A percentile compares a stretch with the other conserved stretches of the same genome.
Evolutionary conservation across 352 stramenopile species (phyloP).

Genomic region (Pythium vanterpoolii): DNA sequence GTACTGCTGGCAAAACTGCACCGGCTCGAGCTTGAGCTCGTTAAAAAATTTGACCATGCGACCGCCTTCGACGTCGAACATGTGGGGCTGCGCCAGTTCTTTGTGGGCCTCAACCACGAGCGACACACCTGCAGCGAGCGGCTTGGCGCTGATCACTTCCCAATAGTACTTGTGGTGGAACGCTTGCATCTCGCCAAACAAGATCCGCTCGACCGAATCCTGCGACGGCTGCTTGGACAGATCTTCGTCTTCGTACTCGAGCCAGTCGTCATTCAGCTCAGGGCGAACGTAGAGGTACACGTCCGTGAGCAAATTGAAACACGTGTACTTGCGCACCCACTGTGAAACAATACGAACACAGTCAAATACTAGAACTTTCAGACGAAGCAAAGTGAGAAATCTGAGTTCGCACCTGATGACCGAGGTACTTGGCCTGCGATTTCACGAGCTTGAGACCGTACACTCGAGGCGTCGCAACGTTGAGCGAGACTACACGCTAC

Average conservation of each 20-base stretch:
- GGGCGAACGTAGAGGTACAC: constrained; percentile 77
- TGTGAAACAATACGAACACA: constrained; percentile 20
- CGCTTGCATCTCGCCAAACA: constrained; percentile 84
- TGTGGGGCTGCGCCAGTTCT: constrained; percentile 43
- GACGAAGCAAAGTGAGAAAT: neutral
- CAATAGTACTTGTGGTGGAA: constrained; percentile 87
- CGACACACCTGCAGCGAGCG: constrained; percentile 42
- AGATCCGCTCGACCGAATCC: constrained; percentile 68
- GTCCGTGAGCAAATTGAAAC: constrained; percentile 69
- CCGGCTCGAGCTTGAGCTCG: constrained; percentile 63
- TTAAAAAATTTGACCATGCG: constrained; percentile 62
- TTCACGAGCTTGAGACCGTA: constrained; percentile 86
- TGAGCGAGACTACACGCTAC: constrained; percentile 67
- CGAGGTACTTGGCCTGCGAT: constrained; percentile 81
- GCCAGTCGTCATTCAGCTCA: constrained; percentile 78
- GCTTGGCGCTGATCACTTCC: constrained; percentile 51
- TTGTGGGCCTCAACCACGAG: constrained; percentile 57
- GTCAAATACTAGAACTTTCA: neutral
- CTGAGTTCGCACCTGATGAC: constrained; percentile 45
- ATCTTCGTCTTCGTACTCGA: constrained; percentile 79
- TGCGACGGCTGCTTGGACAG: constrained; percentile 62
- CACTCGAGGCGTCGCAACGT: constrained; percentile 56
- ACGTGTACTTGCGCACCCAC: constrained; percentile 87
- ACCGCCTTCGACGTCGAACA: constrained; percentile 61
- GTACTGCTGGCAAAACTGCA: constrained; percentile 78